phyloP scores from a whole-genome alignment of 2,329 filamentous ascomycete species.

The Graphilbum fragrans region DNA sequence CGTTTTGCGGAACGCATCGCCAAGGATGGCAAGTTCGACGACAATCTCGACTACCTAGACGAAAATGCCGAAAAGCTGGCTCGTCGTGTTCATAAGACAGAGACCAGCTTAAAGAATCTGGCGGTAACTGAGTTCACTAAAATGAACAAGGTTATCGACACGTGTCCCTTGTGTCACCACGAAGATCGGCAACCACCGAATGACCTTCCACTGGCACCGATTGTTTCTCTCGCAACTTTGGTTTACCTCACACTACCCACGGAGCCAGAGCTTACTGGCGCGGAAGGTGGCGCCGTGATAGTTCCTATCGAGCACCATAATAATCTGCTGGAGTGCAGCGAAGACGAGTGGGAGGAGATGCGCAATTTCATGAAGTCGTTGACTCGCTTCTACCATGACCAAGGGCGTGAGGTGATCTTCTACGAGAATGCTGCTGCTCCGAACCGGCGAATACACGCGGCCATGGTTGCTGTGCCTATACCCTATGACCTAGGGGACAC shows the following conservation, averaged over 20 bases:
- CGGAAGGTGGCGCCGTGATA: constrained; percentile 70
- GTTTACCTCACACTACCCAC: constrained; percentile 83
- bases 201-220: constrained; percentile 63
- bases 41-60: constrained; percentile 93
- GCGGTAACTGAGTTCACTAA: constrained; percentile 85
- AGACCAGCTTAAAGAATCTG: constrained; percentile 74
- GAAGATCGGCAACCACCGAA: constrained; percentile 60
- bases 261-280: constrained; percentile 66
- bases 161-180: constrained; percentile 83
- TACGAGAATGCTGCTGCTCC: constrained; percentile 92
- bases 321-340: constrained; percentile 94
- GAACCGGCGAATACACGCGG: constrained; percentile 67
- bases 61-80: constrained; percentile 90
- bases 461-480: constrained; percentile 75
- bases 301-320: constrained; percentile 76
- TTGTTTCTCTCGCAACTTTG: constrained; percentile 75
- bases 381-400: constrained; percentile 86
- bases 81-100: constrained; percentile 74
- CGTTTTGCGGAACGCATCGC: constrained; percentile 86
- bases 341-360: constrained; percentile 98
- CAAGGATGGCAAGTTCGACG: constrained; percentile 81
- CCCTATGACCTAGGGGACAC: constrained; percentile 86
- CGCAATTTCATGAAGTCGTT: constrained; percentile 98
- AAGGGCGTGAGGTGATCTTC: constrained; percentile 85
- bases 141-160: constrained; percentile 74